A percentile compares a stretch with the other conserved stretches of the same genome.
phyloP scores from a whole-genome alignment of 1,284 basidiomycete genomes.

The Cerioporus squamosus region DNA sequence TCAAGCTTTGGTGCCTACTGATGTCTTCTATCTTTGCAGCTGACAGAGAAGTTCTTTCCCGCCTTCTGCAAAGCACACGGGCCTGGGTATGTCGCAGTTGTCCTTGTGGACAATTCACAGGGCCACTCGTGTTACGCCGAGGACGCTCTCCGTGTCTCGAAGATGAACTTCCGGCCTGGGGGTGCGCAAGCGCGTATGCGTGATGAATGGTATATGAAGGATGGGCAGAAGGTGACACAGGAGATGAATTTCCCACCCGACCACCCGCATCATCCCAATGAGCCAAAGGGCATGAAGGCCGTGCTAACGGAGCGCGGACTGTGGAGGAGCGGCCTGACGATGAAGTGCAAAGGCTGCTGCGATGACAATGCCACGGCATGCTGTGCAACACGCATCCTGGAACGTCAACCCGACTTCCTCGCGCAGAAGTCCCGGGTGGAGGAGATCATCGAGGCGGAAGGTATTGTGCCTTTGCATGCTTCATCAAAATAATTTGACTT shows the following conservation, averaged over 20 bases:
- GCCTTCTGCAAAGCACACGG: conserved; percentile 39
- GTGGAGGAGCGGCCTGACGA: conserved; percentile 22
- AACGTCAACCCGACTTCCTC: conserved; percentile 33
- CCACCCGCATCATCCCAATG: conserved; percentile 32
- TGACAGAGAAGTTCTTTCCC: conserved; percentile 41
- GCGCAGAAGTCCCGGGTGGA: conserved; percentile 37
- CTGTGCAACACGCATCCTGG: conserved; percentile 12
- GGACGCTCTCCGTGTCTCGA: conserved; percentile 38
- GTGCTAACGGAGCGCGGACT: conserved; percentile 38
- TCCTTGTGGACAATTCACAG: conserved; percentile 46
- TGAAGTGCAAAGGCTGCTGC: conserved; percentile 32
- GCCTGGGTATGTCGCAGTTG: conserved; percentile 36
- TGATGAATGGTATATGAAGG: conserved; percentile 36
- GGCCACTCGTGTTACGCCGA: conserved; percentile 43
- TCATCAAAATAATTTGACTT: too few relatives aligned
- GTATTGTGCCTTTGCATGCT: too few relatives aligned
- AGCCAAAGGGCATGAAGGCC: conserved; percentile 39
- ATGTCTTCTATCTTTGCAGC: conserved; percentile 6
- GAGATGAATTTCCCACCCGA: conserved; percentile 38
- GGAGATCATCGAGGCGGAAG: conserved; percentile 18
- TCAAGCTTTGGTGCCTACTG: not conserved
- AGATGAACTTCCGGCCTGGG: conserved; percentile 43
- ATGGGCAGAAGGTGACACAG: conserved; percentile 33
- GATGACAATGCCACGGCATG: conserved; percentile 8
- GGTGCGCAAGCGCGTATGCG: conserved; percentile 38